Conservation (phyloP, 345 rosid species). For the Cardiospermum halicacabum region DNA sequence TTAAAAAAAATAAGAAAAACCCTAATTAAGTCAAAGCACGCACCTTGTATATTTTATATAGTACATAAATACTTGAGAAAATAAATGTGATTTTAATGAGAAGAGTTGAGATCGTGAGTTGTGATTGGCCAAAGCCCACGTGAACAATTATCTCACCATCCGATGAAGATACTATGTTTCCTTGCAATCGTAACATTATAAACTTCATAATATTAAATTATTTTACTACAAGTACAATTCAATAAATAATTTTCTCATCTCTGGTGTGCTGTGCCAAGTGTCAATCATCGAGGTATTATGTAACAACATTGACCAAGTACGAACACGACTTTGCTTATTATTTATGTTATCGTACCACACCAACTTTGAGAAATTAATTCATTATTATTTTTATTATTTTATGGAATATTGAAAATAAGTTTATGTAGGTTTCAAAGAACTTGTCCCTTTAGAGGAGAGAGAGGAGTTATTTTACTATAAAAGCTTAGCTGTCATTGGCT, state of each 20-base stretch:
- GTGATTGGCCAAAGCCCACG: slow-evolving; percentile 24
- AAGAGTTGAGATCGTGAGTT: slow-evolving; percentile 3
- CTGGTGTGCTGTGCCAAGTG: slow-evolving; percentile 20
- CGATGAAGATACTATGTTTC: slow-evolving; percentile 26
- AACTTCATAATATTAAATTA: neutral
- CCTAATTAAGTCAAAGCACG: neutral
- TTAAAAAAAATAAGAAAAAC: too few relatives aligned
- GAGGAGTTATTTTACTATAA: neutral
- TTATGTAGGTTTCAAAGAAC: slow-evolving; percentile 7
- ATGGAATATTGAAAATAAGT: neutral
- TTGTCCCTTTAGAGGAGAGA: neutral
- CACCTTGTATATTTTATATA: neutral
- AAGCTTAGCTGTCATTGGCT: slow-evolving; percentile 13
- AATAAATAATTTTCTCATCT: neutral
- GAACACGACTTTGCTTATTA: neutral
- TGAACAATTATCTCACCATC: slow-evolving; percentile 18
- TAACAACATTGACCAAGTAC: slow-evolving; percentile 4
- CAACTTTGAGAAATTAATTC: neutral
- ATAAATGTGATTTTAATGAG: neutral
- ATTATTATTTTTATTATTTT: too few relatives aligned
- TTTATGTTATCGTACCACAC: slow-evolving; percentile 22
- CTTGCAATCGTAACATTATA: slow-evolving; percentile 13
- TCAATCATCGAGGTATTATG: slow-evolving; percentile 30
- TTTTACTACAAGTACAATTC: neutral
- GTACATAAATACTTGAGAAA: neutral